Conservation (phyloP, 23 red algal species). For the Gracilaria vermiculophylla region DNA sequence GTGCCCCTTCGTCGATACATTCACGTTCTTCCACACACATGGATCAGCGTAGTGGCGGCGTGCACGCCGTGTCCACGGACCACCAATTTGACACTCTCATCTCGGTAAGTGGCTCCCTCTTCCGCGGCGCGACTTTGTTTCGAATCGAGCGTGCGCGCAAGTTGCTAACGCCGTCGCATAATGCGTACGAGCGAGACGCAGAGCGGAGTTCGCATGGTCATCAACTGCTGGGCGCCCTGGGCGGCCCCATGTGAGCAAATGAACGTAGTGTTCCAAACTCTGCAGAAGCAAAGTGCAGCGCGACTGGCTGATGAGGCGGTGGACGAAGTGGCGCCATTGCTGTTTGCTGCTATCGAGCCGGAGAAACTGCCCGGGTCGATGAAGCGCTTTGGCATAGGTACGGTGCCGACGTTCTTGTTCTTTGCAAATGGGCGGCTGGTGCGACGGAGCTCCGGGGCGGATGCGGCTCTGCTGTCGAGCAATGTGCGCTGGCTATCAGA, state of each 20-base stretch:
- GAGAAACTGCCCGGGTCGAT: constrained; percentile 2
- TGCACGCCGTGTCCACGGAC: neutral
- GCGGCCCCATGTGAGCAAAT: constrained; percentile 59
- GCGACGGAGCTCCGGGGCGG: neutral
- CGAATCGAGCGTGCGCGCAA: neutral
- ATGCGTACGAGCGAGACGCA: neutral
- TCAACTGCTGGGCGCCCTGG: constrained; percentile 56
- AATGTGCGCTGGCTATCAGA: constrained; percentile 28
- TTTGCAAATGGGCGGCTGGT: constrained; percentile 15
- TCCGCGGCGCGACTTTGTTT: neutral
- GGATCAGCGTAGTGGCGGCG: neutral
- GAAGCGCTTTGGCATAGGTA: constrained; percentile 1
- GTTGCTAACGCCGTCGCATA: neutral
- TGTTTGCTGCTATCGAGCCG: constrained; percentile 6
- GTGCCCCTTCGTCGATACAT: no score
- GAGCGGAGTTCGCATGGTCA: neutral
- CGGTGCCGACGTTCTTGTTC: constrained; percentile 57
- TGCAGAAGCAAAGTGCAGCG: neutral
- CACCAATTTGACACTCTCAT: neutral
- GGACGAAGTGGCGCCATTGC: neutral
- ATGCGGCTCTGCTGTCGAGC: constrained; percentile 9
- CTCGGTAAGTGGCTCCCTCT: neutral
- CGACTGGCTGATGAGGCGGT: neutral
- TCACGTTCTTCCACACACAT: neutral
- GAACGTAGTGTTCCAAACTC: constrained; percentile 50